Conservation (phyloP, 352 stramenopile genomes). For the Phytophthora agathidicida region DNA sequence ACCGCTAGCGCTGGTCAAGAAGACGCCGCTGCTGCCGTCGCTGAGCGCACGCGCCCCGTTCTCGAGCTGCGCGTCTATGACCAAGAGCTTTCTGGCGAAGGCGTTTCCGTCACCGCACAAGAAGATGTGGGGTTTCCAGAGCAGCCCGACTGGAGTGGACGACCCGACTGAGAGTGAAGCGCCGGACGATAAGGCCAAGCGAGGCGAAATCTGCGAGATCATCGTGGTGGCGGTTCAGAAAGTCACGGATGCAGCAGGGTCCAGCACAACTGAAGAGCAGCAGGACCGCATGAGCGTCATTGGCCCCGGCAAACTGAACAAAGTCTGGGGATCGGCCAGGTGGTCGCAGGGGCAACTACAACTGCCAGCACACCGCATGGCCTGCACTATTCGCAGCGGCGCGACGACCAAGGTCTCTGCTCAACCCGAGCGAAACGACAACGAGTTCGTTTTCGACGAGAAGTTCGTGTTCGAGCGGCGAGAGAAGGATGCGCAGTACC, state of each 20-base stretch:
- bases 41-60: constrained; percentile 28
- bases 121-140: constrained; percentile 34
- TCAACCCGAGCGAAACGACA: constrained; percentile 21
- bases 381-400: constrained; percentile 37
- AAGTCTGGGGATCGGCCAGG: constrained; percentile 29
- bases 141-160: constrained; percentile 36
- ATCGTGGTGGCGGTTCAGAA: constrained; percentile 47
- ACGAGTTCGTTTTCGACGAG: constrained; percentile 43
- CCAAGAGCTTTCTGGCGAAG: constrained; percentile 44
- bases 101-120: constrained; percentile 32
- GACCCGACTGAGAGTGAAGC: constrained; percentile 17
- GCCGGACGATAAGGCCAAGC: constrained; percentile 14
- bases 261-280: constrained; percentile 2
- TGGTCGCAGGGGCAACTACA: constrained; percentile 20
- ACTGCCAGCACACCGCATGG: constrained; percentile 27
- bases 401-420: constrained; percentile 33
- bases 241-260: constrained; percentile 17
- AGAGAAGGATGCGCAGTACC: constrained; percentile 34
- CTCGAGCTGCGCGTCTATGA: constrained; percentile 37
- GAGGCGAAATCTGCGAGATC: constrained; percentile 44
- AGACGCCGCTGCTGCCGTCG: constrained; percentile 32
- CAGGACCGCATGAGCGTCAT: constrained; percentile 10
- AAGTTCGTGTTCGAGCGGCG: constrained; percentile 53
- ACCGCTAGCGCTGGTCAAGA: constrained; percentile 35
- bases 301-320: constrained; percentile 4